phyloP scores from a whole-genome alignment of 768 basidiomycete species.

The Cyclocybe cylindracea region DNA sequence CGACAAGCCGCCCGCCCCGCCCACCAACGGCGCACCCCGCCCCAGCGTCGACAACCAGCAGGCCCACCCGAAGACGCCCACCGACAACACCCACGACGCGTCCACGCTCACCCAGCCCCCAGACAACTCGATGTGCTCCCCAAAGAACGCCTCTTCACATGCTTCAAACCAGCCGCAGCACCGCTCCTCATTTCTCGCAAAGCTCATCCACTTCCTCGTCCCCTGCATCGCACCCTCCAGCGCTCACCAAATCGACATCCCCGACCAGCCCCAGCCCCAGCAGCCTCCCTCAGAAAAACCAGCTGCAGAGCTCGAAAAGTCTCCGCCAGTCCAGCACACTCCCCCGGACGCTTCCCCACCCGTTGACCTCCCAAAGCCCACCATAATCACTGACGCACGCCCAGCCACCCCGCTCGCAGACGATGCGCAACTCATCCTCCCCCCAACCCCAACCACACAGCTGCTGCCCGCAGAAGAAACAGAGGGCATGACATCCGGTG shows the following conservation, averaged over 20 bases:
- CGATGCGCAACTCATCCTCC: conserved; percentile 35
- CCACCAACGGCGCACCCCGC: conserved; percentile 12
- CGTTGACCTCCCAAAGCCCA: conserved; percentile 16
- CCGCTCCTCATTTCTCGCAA: conserved; percentile 59
- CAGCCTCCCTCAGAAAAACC: too few species aligned
- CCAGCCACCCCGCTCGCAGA: conserved; percentile 19
- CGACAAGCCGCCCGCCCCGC: conserved; percentile 3
- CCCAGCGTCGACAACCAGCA: not conserved
- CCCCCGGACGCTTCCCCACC: conserved; percentile 9
- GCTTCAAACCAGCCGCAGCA: conserved; percentile 10
- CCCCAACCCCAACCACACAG: conserved; percentile 36
- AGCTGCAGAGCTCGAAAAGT: conserved; percentile 12
- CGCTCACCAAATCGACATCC: conserved; percentile 17
- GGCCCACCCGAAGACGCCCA: conserved; percentile 7
- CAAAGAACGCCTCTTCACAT: conserved; percentile 16
- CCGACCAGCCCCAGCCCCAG: not conserved
- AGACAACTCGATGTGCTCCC: conserved; percentile 12
- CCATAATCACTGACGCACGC: conserved; percentile 16
- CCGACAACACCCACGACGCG: conserved; percentile 25
- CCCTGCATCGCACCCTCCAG: conserved; percentile 64
- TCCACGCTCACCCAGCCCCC: conserved; percentile 18
- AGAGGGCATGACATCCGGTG: conserved; percentile 87
- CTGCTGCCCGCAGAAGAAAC: conserved; percentile 68
- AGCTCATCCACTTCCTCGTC: conserved; percentile 60
- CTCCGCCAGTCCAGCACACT: conserved; percentile 6